Evolutionary conservation across 225 moss, liverwort and hornwort genomes (phyloP).

Genomic region (Thuidium tamariscinum): DNA sequence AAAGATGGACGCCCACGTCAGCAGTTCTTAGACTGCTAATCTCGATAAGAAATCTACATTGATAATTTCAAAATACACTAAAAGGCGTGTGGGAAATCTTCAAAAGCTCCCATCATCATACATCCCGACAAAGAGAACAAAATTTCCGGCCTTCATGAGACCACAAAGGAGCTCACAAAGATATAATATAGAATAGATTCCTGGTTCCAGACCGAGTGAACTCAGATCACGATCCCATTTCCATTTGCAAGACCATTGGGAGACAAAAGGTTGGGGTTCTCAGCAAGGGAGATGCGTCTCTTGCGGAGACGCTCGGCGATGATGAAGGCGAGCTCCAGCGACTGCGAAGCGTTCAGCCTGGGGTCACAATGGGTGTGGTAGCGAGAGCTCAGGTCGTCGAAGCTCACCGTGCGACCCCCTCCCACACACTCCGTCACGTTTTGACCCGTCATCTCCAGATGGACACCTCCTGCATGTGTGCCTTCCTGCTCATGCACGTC

Average conservation of each 20-base stretch:
- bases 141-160: background rate
- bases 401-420: conserved; percentile 29
- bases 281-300: background rate
- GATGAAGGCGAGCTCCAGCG: conserved; percentile 49
- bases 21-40: background rate
- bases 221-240: background rate
- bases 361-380: conserved; percentile 63
- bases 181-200: background rate
- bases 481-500: conserved; percentile 54
- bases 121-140: background rate
- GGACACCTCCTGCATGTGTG: conserved; percentile 45
- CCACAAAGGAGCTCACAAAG: background rate
- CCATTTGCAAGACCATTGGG: background rate
- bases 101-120: background rate
- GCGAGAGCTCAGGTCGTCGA: conserved; percentile 44
- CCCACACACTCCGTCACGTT: conserved; percentile 58
- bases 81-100: background rate
- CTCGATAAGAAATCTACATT: background rate
- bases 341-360: conserved; percentile 45
- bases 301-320: conserved; percentile 39
- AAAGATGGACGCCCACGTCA: background rate
- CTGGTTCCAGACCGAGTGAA: background rate
- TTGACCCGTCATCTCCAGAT: conserved; percentile 56
- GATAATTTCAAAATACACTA: background rate
- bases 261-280: background rate